Evolutionary conservation across 176 grass and related monocot species (phyloP).

Genomic region (Metroxylon sagu): DNA sequence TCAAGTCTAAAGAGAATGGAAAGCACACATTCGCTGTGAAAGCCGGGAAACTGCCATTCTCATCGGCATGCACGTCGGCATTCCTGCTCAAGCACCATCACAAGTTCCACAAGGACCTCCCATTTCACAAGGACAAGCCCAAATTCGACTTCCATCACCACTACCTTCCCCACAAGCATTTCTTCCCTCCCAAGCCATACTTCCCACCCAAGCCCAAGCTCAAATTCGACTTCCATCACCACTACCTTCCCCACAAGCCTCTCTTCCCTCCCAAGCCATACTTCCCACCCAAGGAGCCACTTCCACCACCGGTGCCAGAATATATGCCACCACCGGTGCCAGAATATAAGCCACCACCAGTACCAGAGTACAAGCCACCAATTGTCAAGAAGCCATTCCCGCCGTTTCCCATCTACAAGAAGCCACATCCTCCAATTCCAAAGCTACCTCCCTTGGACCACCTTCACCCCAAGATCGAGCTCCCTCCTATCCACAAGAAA

Average conservation of each 20-base stretch:
- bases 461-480: no score
- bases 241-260: background rate
- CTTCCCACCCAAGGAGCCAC: conserved; percentile 13
- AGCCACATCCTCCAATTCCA: background rate
- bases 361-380: background rate
- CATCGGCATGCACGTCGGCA: conserved; percentile 41
- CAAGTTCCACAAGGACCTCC: conserved; percentile 17
- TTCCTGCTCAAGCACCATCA: background rate
- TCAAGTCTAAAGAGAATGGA: conserved; percentile 3
- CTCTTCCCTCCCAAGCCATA: background rate
- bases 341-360: conserved; percentile 3
- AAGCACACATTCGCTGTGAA: conserved; percentile 24
- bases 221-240: background rate
- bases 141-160: background rate
- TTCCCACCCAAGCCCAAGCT: conserved; percentile 6
- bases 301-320: background rate
- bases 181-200: background rate
- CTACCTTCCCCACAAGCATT: background rate
- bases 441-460: no score
- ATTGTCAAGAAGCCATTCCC: conserved; percentile 17
- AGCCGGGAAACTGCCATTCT: conserved; percentile 24
- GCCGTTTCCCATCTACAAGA: conserved; percentile 9
- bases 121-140: conserved; percentile 3
- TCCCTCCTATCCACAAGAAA: no score
- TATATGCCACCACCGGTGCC: background rate